Evolutionary conservation across 129 eudicot species (phyloP).

Genomic region (Tagetes erecta): DNA sequence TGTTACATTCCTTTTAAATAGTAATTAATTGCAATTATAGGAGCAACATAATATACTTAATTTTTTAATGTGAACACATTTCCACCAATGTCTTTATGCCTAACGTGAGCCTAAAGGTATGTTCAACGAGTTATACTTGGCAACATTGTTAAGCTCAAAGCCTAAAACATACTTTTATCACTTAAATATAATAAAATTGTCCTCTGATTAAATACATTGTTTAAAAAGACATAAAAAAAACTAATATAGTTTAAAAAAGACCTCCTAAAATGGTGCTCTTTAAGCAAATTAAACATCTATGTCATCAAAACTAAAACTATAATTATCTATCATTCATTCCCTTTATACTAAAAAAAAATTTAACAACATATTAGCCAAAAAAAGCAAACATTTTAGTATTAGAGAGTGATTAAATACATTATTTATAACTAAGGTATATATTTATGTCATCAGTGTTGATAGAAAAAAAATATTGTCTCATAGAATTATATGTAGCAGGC

Average conservation of each 20-base stretch:
- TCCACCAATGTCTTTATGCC: background rate
- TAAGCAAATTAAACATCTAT: background rate
- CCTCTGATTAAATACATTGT: background rate
- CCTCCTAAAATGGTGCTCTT: no score
- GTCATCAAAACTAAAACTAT: background rate
- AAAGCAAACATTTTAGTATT: no score
- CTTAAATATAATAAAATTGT: background rate
- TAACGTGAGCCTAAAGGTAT: conserved; percentile 27
- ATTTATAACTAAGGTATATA: no score
- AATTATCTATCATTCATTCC: background rate
- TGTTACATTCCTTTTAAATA: background rate
- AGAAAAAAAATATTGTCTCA: no score
- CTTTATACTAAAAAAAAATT: no score
- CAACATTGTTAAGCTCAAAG: conserved; percentile 20
- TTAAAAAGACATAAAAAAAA: background rate
- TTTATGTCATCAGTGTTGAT: no score
- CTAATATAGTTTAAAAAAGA: no score
- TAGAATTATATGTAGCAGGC: no score
- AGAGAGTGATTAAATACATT: no score
- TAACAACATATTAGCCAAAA: no score
- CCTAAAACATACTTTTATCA: background rate
- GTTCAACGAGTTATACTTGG: conserved; percentile 20
- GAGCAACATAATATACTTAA: background rate
- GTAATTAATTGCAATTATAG: background rate
- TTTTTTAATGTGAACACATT: background rate